phyloP scores from a whole-genome alignment of 768 basidiomycete species.

The Kwoniella dejecticola region DNA sequence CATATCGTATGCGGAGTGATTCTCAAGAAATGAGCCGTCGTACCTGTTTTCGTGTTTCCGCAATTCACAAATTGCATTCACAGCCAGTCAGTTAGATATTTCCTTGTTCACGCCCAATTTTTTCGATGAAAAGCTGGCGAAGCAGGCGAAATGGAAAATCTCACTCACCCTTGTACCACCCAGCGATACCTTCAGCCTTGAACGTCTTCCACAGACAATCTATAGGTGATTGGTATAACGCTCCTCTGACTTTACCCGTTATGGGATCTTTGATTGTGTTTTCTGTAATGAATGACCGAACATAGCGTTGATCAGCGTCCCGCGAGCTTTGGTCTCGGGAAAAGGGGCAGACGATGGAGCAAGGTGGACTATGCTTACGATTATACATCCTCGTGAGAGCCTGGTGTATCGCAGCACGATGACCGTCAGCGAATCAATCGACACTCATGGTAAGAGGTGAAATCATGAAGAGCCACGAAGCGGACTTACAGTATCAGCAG shows the following conservation, averaged over 20 bases:
- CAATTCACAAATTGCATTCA: not conserved
- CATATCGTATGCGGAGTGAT: constrained; percentile 90
- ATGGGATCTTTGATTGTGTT: constrained; percentile 53
- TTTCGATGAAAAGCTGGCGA: not conserved
- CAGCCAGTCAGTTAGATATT: too few relatives aligned
- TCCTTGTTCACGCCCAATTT: too few relatives aligned
- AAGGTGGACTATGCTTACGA: constrained; percentile 54
- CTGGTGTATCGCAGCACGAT: constrained; percentile 51
- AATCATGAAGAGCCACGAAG: not conserved
- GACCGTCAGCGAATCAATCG: too few relatives aligned
- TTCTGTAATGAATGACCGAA: constrained; percentile 27
- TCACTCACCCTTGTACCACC: constrained; percentile 87
- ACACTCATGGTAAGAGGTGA: not conserved
- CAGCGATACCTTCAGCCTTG: constrained; percentile 80
- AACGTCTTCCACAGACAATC: constrained; percentile 97
- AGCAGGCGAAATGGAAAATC: not conserved
- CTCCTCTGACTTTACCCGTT: constrained; percentile 61
- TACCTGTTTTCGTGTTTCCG: constrained; percentile 67
- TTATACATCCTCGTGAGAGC: constrained; percentile 95
- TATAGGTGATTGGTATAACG: constrained; percentile 85
- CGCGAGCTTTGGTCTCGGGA: too few relatives aligned
- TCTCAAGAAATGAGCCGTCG: constrained; percentile 87
- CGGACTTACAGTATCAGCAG: constrained; percentile 38
- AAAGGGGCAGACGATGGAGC: not conserved
- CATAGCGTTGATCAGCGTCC: not conserved